Evolutionary conservation across 345 rosid genomes (phyloP).

Genomic region (Xanthoceras sorbifolium): DNA sequence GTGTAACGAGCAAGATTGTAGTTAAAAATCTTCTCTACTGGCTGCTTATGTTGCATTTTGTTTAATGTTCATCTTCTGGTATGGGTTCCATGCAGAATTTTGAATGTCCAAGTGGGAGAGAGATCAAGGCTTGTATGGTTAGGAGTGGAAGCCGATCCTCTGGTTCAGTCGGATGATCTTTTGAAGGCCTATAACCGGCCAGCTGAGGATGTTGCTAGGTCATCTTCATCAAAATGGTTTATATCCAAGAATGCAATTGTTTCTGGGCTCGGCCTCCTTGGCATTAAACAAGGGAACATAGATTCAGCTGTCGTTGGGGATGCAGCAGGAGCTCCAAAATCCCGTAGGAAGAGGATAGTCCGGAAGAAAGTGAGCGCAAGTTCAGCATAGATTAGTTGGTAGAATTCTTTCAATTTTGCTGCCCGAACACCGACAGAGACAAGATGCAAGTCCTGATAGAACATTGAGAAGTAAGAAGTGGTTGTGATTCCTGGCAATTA

Average conservation of each 20-base stretch:
- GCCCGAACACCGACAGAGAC: constrained; percentile 4
- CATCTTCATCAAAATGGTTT: constrained; percentile 78
- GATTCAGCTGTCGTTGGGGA: constrained; percentile 41
- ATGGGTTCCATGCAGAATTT: constrained; percentile 48
- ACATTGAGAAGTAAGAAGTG: background rate
- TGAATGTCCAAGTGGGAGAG: constrained; percentile 74
- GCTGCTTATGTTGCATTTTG: background rate
- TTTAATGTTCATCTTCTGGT: background rate
- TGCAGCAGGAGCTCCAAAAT: constrained; percentile 52
- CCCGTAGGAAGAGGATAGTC: constrained; percentile 75
- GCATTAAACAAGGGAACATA: constrained; percentile 59
- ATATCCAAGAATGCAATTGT: constrained; percentile 76
- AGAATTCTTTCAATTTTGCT: constrained; percentile 27
- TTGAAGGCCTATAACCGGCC: constrained; percentile 72
- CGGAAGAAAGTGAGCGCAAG: constrained; percentile 72
- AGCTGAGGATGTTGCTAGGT: constrained; percentile 37
- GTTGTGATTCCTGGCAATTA: background rate
- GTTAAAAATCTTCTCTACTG: background rate
- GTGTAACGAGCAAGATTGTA: background rate
- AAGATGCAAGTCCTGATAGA: background rate
- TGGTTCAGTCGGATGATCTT: constrained; percentile 66
- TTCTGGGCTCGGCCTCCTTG: constrained; percentile 81
- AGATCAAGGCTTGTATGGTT: constrained; percentile 81
- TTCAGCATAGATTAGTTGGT: constrained; percentile 28
- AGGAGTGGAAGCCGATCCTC: constrained; percentile 85